Percentiles rank a stretch among this genome's conserved stretches.
Conservation (phyloP, 345 rosid species). For the Populus euphratica region DNA sequence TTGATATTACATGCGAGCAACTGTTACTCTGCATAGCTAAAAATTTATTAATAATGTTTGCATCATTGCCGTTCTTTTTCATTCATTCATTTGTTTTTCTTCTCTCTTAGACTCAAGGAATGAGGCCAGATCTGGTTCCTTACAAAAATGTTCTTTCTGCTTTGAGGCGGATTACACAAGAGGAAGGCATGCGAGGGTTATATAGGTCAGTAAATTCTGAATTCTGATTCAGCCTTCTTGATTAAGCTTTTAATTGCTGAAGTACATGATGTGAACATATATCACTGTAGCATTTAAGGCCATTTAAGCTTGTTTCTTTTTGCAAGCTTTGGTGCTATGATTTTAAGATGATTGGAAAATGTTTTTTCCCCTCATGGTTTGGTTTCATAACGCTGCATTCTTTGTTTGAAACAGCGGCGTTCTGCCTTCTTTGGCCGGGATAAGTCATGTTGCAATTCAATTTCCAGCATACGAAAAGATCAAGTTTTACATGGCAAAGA, state of each 20-base stretch:
- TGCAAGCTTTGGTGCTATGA: not conserved
- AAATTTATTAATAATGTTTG: not conserved
- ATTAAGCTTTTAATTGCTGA: not conserved
- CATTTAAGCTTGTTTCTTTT: slow-evolving; percentile 3
- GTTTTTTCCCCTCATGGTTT: not conserved
- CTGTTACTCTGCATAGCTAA: not conserved
- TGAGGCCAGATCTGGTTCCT: slow-evolving; percentile 72
- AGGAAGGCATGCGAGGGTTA: slow-evolving; percentile 87
- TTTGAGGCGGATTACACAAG: slow-evolving; percentile 63
- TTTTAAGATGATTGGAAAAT: not conserved
- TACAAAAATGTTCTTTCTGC: slow-evolving; percentile 74
- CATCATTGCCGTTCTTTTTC: not conserved
- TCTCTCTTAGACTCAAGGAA: slow-evolving; percentile 48
- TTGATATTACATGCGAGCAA: not conserved
- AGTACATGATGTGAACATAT: not conserved
- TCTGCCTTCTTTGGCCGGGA: slow-evolving; percentile 84
- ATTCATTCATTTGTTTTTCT: slow-evolving; percentile 18
- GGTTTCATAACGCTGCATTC: slow-evolving; percentile 5
- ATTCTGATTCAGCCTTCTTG: not conserved
- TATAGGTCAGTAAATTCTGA: slow-evolving; percentile 54
- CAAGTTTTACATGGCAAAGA: slow-evolving; percentile 69
- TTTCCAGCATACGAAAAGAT: slow-evolving; percentile 91
- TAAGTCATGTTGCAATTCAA: slow-evolving; percentile 94
- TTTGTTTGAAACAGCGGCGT: slow-evolving; percentile 67
- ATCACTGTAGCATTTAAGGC: not conserved